Percentiles rank a stretch among this genome's conserved stretches.
These are phyloP conservation scores for Butyriboletus appendiculatus DNA, from an alignment of 1,284 basidiomycete species.

Conservation along the genomic window DNA sequence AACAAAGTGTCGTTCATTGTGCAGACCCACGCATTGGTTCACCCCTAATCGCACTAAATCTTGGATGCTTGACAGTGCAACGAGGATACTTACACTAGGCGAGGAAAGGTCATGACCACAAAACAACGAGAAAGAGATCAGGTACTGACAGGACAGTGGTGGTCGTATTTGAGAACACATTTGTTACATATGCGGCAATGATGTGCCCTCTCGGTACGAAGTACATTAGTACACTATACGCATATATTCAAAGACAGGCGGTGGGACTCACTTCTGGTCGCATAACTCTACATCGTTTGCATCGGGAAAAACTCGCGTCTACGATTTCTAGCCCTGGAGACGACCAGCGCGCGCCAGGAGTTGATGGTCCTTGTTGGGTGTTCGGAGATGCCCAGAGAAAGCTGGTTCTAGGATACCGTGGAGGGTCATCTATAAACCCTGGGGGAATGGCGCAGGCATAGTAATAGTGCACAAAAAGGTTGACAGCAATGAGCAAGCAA, in stretches of 20 bases:
- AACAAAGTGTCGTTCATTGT: constrained; percentile 96
- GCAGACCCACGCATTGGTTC: constrained; percentile 93
- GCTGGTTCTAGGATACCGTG: constrained; percentile 40
- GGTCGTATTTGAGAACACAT: constrained; percentile 94
- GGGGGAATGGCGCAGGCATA: constrained; percentile 78
- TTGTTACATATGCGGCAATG: constrained; percentile 93
- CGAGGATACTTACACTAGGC: constrained; percentile 26
- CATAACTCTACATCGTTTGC: constrained; percentile 65
- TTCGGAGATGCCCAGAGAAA: constrained; percentile 56
- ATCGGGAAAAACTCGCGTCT: constrained; percentile 55
- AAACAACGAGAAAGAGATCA: background rate
- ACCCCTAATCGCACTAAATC: constrained; percentile 65
- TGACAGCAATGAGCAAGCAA: constrained; percentile 75
- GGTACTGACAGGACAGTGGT: constrained; percentile 84
- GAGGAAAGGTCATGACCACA: constrained; percentile 4
- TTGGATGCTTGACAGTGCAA: background rate
- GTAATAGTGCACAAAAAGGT: constrained; percentile 84
- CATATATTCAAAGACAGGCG: background rate
- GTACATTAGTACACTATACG: constrained; percentile 12
- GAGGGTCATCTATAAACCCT: constrained; percentile 55
- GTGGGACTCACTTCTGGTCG: constrained; percentile 77
- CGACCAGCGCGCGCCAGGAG: constrained; percentile 25
- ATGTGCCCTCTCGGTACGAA: constrained; percentile 74
- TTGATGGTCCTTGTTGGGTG: constrained; percentile 7
- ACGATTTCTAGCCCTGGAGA: constrained; percentile 51